phyloP scores from a whole-genome alignment of 2,329 filamentous ascomycete species.

The Rosellinia necatrix region DNA sequence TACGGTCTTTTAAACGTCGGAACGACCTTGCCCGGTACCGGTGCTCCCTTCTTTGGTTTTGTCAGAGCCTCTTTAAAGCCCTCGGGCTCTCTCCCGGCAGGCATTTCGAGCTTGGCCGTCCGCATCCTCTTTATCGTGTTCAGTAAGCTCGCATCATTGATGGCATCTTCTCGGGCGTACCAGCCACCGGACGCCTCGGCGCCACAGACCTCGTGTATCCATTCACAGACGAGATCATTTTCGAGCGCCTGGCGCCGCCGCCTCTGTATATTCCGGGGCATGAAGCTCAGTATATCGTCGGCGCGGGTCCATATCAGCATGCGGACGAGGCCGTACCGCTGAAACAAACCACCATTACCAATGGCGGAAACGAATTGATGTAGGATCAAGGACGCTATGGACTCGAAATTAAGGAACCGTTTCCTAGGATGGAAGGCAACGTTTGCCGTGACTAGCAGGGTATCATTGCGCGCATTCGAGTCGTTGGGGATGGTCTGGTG shows the following conservation, averaged over 20 bases:
- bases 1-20: conserved; percentile 45
- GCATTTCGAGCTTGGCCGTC: conserved; percentile 47
- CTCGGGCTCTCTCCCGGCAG: conserved; percentile 49
- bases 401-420: conserved; percentile 56
- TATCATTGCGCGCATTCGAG: conserved; percentile 66
- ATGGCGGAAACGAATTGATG: conserved; percentile 66
- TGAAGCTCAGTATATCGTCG: conserved; percentile 59
- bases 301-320: conserved; percentile 75
- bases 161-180: conserved; percentile 49
- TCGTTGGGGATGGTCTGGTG: conserved; percentile 54
- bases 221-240: conserved; percentile 64
- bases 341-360: conserved; percentile 63
- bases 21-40: conserved; percentile 27
- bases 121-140: conserved; percentile 53
- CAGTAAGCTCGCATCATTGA: conserved; percentile 53
- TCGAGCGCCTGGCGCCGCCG: conserved; percentile 64
- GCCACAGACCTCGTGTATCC: conserved; percentile 62
- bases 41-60: neutral
- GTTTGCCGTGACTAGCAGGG: conserved; percentile 74
- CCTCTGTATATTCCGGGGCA: conserved; percentile 63
- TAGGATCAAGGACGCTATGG: conserved; percentile 61
- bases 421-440: conserved; percentile 60
- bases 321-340: conserved; percentile 77
- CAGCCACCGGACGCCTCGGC: conserved; percentile 37
- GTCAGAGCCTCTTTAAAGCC: conserved; percentile 34